These are phyloP conservation scores for Triglochin maritima DNA, from an alignment of 106 monocot species.

Conservation along the genomic window DNA sequence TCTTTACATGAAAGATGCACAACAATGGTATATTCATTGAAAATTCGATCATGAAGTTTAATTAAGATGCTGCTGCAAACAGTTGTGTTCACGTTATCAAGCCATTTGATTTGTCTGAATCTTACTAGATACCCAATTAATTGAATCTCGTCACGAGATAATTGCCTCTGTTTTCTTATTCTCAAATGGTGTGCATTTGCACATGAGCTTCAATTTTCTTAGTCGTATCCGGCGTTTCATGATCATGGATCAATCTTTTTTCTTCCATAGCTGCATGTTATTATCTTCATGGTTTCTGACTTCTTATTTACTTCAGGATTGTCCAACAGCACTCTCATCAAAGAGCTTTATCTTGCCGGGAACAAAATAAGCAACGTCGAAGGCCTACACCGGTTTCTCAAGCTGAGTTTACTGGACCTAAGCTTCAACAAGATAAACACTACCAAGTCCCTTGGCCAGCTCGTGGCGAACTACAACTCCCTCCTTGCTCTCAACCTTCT, in stretches of 20 bases:
- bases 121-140: no score
- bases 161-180: no score
- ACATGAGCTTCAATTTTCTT: no score
- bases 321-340: slow-evolving; percentile 72
- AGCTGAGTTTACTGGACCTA: slow-evolving; percentile 68
- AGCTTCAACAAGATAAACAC: slow-evolving; percentile 95
- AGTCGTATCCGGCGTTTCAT: no score
- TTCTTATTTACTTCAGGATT: slow-evolving; percentile 34
- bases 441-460: slow-evolving; percentile 65
- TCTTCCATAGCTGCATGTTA: no score
- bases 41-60: not conserved
- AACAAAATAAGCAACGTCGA: slow-evolving; percentile 92
- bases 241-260: not conserved
- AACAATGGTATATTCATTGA: not conserved
- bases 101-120: no score
- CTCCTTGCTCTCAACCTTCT: slow-evolving; percentile 71
- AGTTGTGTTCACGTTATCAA: not conserved
- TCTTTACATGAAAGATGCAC: not conserved
- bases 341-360: slow-evolving; percentile 83
- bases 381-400: slow-evolving; percentile 82
- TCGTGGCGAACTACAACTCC: slow-evolving; percentile 87
- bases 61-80: not conserved
- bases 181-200: no score
- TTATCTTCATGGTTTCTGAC: no score
- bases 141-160: no score